Evolutionary conservation across 2,329 filamentous ascomycete species (phyloP).

Genomic region (Colletotrichum sp.): DNA sequence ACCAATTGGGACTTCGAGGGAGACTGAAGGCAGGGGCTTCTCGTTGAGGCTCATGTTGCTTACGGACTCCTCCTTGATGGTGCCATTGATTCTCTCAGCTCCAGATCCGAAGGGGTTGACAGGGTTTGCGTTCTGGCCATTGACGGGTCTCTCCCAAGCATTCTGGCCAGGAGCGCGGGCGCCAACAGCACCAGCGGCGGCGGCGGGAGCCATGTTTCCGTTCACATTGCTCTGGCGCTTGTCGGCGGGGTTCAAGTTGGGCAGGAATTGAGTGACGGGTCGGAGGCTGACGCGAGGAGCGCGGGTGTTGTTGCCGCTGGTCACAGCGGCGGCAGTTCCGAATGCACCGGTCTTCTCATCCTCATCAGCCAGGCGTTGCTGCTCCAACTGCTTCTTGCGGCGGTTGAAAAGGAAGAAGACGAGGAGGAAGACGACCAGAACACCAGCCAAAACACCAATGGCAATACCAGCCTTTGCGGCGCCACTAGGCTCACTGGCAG

Average conservation of each 20-base stretch:
- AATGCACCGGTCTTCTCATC: conserved; percentile 67
- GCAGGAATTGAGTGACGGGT: conserved; percentile 83
- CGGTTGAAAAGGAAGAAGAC: conserved; percentile 73
- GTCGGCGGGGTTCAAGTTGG: conserved; percentile 59
- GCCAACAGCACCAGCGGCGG: conserved; percentile 30
- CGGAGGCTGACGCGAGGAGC: conserved; percentile 86
- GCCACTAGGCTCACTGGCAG: conserved; percentile 24
- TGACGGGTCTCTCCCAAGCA: conserved; percentile 54
- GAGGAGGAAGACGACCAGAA: conserved; percentile 70
- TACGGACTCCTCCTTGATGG: conserved; percentile 40
- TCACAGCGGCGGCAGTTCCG: conserved; percentile 29
- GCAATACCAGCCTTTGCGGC: conserved; percentile 78
- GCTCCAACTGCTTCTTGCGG: conserved; percentile 70
- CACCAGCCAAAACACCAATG: conserved; percentile 75
- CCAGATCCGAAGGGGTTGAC: conserved; percentile 75
- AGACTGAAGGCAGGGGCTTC: conserved; percentile 17
- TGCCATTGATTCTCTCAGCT: conserved; percentile 53
- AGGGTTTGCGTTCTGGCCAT: conserved; percentile 51
- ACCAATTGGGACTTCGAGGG: conserved; percentile 11
- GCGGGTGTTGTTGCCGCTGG: conserved; percentile 46
- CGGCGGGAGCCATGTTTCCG: conserved; percentile 34
- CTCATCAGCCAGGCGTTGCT: conserved; percentile 49
- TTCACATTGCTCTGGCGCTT: conserved; percentile 52
- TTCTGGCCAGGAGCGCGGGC: conserved; percentile 33
- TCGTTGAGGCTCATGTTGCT: conserved; percentile 39